These are phyloP conservation scores for Quillaja saponaria DNA, from an alignment of 306 rosid species.

Conservation along the genomic window DNA sequence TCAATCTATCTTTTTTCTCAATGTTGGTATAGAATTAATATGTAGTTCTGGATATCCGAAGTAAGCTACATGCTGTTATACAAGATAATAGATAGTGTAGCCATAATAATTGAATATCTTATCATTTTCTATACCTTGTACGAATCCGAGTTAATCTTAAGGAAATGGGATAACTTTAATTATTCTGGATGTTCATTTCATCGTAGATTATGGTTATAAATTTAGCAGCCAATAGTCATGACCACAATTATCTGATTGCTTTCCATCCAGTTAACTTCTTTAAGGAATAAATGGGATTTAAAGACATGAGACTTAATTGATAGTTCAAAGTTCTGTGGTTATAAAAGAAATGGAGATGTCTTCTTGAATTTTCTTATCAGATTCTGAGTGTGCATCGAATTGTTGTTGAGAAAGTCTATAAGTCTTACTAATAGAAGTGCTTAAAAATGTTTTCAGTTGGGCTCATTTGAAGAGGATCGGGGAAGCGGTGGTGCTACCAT, in stretches of 20 bases:
- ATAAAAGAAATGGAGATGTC: not conserved
- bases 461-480: constrained; percentile 31
- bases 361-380: not conserved
- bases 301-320: constrained; percentile 9
- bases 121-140: too few species aligned
- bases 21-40: too few species aligned
- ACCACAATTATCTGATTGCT: not conserved
- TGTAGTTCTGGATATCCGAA: too few species aligned
- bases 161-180: too few species aligned
- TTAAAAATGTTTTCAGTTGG: constrained; percentile 12
- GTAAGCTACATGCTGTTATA: too few species aligned
- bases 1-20: too few species aligned
- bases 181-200: too few species aligned
- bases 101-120: too few species aligned
- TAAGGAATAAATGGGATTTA: constrained; percentile 4
- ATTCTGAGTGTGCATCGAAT: constrained; percentile 10
- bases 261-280: not conserved
- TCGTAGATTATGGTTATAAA: too few species aligned
- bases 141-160: too few species aligned
- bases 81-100: too few species aligned
- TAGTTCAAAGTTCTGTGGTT: not conserved
- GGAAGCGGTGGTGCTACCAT: constrained; percentile 36
- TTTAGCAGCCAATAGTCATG: too few species aligned
- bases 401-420: constrained; percentile 23
- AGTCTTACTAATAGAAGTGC: constrained; percentile 15